Conservation (phyloP, 1,284 basidiomycete genomes). For the Austroboletus novae-zelandiae region DNA sequence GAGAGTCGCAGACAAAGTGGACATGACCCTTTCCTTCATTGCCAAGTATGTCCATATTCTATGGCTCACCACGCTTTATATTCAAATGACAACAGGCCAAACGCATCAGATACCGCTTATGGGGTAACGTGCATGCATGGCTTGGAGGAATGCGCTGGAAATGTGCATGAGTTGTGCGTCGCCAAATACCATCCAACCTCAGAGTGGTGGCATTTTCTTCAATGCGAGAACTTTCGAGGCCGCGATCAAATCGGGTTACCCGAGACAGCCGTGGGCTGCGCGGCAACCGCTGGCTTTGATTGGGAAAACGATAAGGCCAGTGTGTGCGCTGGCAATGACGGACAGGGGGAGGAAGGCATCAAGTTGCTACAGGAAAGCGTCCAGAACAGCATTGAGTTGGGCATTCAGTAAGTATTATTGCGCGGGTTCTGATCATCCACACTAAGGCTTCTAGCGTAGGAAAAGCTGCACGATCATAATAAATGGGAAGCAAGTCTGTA, state of each 20-base stretch:
- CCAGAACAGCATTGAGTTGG: constrained; percentile 42
- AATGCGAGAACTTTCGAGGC: constrained; percentile 76
- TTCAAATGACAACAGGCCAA: constrained; percentile 45
- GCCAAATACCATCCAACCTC: constrained; percentile 49
- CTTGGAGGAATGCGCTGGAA: constrained; percentile 77
- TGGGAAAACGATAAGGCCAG: constrained; percentile 65
- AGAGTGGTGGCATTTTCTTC: constrained; percentile 73
- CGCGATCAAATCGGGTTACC: constrained; percentile 62
- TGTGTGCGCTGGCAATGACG: constrained; percentile 56
- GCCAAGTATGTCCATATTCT: constrained; percentile 49
- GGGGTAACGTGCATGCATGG: constrained; percentile 82
- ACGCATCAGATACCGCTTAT: constrained; percentile 61
- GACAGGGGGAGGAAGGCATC: constrained; percentile 60
- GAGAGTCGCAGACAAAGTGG: constrained; percentile 61
- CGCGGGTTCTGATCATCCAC: constrained; percentile 1
- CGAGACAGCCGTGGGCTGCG: constrained; percentile 66
- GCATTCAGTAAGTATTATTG: constrained; percentile 51
- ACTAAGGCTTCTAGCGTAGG: constrained; percentile 35
- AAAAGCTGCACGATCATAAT: constrained; percentile 87
- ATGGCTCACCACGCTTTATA: constrained; percentile 5
- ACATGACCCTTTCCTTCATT: constrained; percentile 71
- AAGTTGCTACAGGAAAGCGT: constrained; percentile 61
- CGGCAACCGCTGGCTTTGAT: constrained; percentile 58
- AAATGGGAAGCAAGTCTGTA: constrained; percentile 63
- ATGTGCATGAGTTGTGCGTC: constrained; percentile 83